Evolutionary conservation across 345 rosid species (phyloP).

Genomic region (Pugionium dolabratum): DNA sequence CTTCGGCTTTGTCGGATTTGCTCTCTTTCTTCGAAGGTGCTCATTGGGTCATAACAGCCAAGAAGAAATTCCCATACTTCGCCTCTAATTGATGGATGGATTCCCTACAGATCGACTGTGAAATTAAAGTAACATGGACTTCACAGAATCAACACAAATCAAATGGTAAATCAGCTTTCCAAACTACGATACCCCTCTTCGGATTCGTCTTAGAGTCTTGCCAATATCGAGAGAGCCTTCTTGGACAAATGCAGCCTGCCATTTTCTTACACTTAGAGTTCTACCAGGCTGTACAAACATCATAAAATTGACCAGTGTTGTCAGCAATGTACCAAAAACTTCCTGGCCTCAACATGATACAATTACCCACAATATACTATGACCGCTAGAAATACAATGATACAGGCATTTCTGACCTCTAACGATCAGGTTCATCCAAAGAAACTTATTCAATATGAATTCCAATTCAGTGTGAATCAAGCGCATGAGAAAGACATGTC

Average conservation of each 20-base stretch:
- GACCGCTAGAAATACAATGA: slow-evolving; percentile 5
- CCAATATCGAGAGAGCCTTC: slow-evolving; percentile 83
- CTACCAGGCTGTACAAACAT: slow-evolving; percentile 74
- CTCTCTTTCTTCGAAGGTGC: slow-evolving; percentile 86
- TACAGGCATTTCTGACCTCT: neutral
- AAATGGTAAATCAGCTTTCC: neutral
- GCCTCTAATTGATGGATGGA: slow-evolving; percentile 97
- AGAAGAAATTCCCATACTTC: slow-evolving; percentile 99
- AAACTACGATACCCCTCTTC: slow-evolving; percentile 70
- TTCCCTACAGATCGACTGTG: slow-evolving; percentile 53
- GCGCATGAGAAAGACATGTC: slow-evolving; percentile 1
- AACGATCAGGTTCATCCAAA: neutral
- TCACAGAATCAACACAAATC: neutral
- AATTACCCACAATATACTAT: neutral
- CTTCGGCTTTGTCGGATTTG: slow-evolving; percentile 70
- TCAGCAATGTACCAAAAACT: slow-evolving; percentile 18
- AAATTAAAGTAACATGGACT: neutral
- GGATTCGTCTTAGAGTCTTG: slow-evolving; percentile 80
- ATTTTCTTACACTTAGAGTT: slow-evolving; percentile 87
- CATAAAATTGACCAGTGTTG: slow-evolving; percentile 19
- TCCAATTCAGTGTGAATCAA: neutral
- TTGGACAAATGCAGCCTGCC: slow-evolving; percentile 81
- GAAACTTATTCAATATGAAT: slow-evolving; percentile 14
- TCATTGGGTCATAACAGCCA: slow-evolving; percentile 84
- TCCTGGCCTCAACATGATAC: slow-evolving; percentile 10